phyloP scores from a whole-genome alignment of 352 stramenopile genomes.

The Phytophthora ramorum region DNA sequence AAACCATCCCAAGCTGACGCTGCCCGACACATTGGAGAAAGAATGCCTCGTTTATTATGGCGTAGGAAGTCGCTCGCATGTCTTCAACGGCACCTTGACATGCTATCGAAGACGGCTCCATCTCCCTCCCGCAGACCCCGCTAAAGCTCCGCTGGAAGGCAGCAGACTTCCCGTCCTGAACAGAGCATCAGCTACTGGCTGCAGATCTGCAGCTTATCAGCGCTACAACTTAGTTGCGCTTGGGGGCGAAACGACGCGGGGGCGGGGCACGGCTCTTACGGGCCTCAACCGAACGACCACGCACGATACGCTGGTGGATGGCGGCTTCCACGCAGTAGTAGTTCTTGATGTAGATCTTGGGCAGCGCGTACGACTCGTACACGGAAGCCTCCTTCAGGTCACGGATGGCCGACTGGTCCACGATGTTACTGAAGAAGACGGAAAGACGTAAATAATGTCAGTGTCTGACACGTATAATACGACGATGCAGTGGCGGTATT shows the following conservation, averaged over 20 bases:
- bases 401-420: conserved; percentile 98
- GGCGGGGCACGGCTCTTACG: conserved; percentile 95
- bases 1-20: conserved; percentile 22
- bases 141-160: conserved; percentile 1
- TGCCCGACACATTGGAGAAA: conserved; percentile 50
- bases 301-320: conserved; percentile 99
- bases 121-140: conserved; percentile 1
- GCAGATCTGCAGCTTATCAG: not conserved
- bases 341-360: conserved; percentile 99
- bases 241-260: conserved; percentile 77
- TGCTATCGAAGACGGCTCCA: conserved; percentile 2
- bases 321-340: conserved; percentile 99
- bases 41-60: conserved; percentile 55
- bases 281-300: conserved; percentile 94
- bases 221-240: conserved; percentile 60
- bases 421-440: conserved; percentile 92
- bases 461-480: conserved; percentile 4
- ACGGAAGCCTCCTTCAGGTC: conserved; percentile 98
- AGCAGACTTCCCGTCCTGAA: conserved; percentile 22
- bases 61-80: conserved; percentile 18
- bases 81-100: conserved; percentile 6
- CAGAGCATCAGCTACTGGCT: conserved; percentile 34
- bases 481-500: not conserved
- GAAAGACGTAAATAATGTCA: conserved; percentile 11
- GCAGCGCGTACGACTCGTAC: conserved; percentile 99